These are phyloP conservation scores for Umbelopsis sp. DNA, from an alignment of 192 early-diverging fungal species.

Conservation along the genomic window DNA sequence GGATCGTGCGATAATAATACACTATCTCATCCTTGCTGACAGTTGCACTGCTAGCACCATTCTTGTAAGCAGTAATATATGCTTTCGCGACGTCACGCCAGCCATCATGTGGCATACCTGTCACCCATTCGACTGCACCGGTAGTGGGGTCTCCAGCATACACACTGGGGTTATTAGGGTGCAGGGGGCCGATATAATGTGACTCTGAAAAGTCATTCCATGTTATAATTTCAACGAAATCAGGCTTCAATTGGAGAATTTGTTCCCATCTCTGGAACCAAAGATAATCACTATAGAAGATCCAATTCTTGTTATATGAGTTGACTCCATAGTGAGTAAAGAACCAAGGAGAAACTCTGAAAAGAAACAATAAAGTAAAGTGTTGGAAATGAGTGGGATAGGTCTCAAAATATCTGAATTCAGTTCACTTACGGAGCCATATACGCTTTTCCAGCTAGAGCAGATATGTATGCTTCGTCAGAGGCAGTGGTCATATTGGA, in stretches of 20 bases:
- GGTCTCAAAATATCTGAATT: neutral
- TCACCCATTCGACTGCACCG: slow-evolving; percentile 5
- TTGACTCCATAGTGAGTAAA: slow-evolving; percentile 3
- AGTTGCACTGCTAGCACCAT: neutral
- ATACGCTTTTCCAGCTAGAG: slow-evolving; percentile 10
- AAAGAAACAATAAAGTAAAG: neutral
- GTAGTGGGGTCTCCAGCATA: neutral
- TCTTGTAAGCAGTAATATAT: slow-evolving; percentile 18
- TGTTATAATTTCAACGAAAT: slow-evolving; percentile 15
- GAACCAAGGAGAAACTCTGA: slow-evolving; percentile 9
- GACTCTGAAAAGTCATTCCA: slow-evolving; percentile 13
- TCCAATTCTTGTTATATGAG: slow-evolving; percentile 8
- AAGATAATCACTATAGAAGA: slow-evolving; percentile 6
- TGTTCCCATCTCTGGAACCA: slow-evolving; percentile 11
- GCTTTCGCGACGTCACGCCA: slow-evolving; percentile 1
- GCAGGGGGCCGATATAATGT: slow-evolving; percentile 12
- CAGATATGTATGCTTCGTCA: neutral
- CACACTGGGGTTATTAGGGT: slow-evolving; percentile 3
- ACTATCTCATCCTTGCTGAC: slow-evolving; percentile 15
- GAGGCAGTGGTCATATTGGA: slow-evolving; percentile 11
- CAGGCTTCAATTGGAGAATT: slow-evolving; percentile 2
- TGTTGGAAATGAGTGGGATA: neutral
- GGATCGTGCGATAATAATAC: slow-evolving; percentile 1
- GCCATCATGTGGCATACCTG: slow-evolving; percentile 5
- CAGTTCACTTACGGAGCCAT: slow-evolving; percentile 11